Base-by-base conservation (phyloP, 2,329 filamentous ascomycete genomes). In the Talaromyces sp. region DNA sequence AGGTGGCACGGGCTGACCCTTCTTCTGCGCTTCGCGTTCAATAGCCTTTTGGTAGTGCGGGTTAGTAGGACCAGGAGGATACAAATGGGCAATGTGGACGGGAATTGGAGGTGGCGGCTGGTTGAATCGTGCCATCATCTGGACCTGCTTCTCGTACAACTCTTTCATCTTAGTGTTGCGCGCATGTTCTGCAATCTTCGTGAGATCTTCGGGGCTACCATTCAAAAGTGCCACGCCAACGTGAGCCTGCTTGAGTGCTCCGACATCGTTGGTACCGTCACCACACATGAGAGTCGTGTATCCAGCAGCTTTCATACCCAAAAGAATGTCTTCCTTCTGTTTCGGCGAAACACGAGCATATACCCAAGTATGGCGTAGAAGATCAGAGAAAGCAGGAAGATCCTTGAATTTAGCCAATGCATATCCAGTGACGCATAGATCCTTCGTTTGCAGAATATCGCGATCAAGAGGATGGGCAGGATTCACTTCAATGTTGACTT, bases 271-370 rank as follows among this genome's bases (percentile, higher is more conserved):
- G 61, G 95, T 99, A 67, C 95, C 95, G 72, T 99, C 95, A 77
- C 95, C 95, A 70, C 93, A 96, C 95, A 99, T 99, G 66, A 99
- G 85, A 33, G 95, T 99, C 65, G 95, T 97, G 81, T 99, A 99
- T 57, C 95, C 95, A 80, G 92, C 90, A 71, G 96, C 93, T 80
- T 96, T 97, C 66, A 98, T 86, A 40, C 95, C 95, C 23, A 96
- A 85, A n/a, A 99, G 83, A 72, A 99, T 98, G 61, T 98, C 93
- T 77, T 99, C 95, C 81, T 99, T 99, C 73, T 99, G 95, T 82
- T 96, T 97, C 8, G 95, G 95, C 1, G 95, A 99, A 9, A 99
- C 95, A 72, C 95, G 92, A 68, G 95, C 95, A 73, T 99, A 99
- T 4, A 99, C 95, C 95, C 95, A 99, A 14, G 93, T 88, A 77